Evolutionary conservation across 192 early-diverging fungal species (phyloP), one percentile per base, ranked within the genome.

Genomic region (Umbelopsis isabellina): DNA sequence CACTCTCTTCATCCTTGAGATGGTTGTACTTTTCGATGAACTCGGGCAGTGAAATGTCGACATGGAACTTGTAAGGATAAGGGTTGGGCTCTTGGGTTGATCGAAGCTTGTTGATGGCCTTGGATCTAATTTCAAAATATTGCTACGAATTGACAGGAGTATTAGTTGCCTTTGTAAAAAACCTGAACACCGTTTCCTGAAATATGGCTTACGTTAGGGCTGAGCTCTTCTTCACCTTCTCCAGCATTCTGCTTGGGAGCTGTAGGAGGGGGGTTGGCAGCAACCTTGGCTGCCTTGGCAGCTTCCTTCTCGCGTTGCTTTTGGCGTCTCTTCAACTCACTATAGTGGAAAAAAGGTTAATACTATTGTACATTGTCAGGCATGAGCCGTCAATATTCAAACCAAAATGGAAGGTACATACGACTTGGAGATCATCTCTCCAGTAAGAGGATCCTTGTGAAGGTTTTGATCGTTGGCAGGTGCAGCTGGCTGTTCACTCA

Each of bases 31-130:
- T 94, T 74, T 89, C 86, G 69, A 97, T 95, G 70, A 94, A 99
- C 21, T 86, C 90, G 46, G 91, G 85, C 69, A 99, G 65, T 13
- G 91, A 93, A 72, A 94, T 87, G 51, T 85, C 82, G 25, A 97
- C 96, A 50, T 96, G 81, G 91, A 97, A 99, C 89, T 99, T 99
- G 91, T 99, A 91, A 61, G 97, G 97, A 78, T 99, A 99, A 55
- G 97, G 96, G 75, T 92, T 91, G 72, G 95, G 93, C 46, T 90
- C 84, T 70, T 91, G 81, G 66, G 87, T 87, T 75, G 87, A 87
- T 71, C 95, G 92, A 71, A 97, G 83, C 86, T 91, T 87, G 67
- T 85, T 85, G 68, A 99, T 86, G 18, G 85, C 85, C 84, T 91
- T 92, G 72, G 88, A 92, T 72, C 97, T 91, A 80, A 97, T 91